Base-by-base conservation (phyloP, 352 stramenopile genomes). In the Globisporangium emineosum region DNA sequence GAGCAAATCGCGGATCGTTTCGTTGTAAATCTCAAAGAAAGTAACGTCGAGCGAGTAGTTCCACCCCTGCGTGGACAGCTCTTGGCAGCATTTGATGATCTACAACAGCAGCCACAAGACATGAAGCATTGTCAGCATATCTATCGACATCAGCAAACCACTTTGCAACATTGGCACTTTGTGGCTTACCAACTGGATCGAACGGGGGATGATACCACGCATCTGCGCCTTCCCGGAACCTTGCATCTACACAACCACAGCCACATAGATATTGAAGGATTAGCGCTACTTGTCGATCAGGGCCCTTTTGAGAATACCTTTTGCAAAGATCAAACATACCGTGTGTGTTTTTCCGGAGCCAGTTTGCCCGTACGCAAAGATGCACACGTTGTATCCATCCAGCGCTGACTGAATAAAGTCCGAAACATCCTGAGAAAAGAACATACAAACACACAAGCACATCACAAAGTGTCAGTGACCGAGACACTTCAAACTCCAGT, bases 21-120 rank as follows among this genome's bases (percentile, higher is more conserved):
- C 98, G 78, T 99, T 99, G 86, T 99, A 99, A 57, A 99, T 99
- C 84, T 99, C 98, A 66, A 99, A 93, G 70, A 99, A 99, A n/a
- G 91, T 98, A 47, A 98, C 97, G 62, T 97, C 88, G 9, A 99
- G 82, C 32, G 83, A 90, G 75, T 99, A 99, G 30, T 88, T 79
- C 98, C 97, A 99, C 30, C 90, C 93, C 75, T 97, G 89, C 5
- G 70, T 73, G 32, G 76, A 76, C 49, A 94, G 53, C 30, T 89
- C 76, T 37, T 83, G 63, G 62, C 84, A 96, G 23, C 72, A 85
- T 13, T 76, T 76, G 69, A 96, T 96, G 72, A 94, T 94, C 66
- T 89, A 35, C 13, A 45, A 9, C 29, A 52, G 13, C 12, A 40
- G 29, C 21, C 30, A 40, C 29, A 0, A 43, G 33, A 19, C 33